A percentile compares a stretch with the other conserved stretches of the same genome.
phyloP scores from a whole-genome alignment of 257 asterid species.

The Linaria vulgaris region DNA sequence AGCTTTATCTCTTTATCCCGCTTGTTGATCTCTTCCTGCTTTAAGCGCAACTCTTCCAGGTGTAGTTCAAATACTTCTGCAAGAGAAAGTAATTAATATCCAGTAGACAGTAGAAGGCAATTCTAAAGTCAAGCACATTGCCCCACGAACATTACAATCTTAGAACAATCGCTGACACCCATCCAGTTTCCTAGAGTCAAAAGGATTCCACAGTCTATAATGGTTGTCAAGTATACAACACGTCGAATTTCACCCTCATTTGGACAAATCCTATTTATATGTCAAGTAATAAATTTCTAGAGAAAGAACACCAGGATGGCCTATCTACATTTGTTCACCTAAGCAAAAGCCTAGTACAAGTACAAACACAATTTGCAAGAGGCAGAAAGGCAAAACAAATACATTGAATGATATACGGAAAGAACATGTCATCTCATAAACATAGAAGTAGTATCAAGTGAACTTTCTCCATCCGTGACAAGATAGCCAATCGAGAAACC shows the following conservation, averaged over 20 bases:
- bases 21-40: conserved; percentile 83
- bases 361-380: not conserved
- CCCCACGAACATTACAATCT: too few relatives aligned
- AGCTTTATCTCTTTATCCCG: conserved; percentile 89
- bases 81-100: conserved; percentile 20
- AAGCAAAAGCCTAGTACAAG: not conserved
- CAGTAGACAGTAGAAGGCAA: not conserved
- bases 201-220: not conserved
- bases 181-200: not conserved
- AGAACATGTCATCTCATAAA: not conserved
- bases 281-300: not conserved
- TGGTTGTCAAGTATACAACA: not conserved
- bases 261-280: not conserved
- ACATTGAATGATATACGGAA: not conserved
- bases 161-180: not conserved
- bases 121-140: not conserved
- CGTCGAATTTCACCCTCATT: not conserved
- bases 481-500: not conserved
- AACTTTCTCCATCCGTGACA: not conserved
- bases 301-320: not conserved
- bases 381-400: not conserved
- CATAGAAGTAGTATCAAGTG: not conserved
- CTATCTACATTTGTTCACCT: not conserved
- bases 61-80: conserved; percentile 93
- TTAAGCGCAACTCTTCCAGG: conserved; percentile 88